Evolutionary conservation across 805 yeast genomes (phyloP).

Genomic region (Candida rishiriensis): DNA sequence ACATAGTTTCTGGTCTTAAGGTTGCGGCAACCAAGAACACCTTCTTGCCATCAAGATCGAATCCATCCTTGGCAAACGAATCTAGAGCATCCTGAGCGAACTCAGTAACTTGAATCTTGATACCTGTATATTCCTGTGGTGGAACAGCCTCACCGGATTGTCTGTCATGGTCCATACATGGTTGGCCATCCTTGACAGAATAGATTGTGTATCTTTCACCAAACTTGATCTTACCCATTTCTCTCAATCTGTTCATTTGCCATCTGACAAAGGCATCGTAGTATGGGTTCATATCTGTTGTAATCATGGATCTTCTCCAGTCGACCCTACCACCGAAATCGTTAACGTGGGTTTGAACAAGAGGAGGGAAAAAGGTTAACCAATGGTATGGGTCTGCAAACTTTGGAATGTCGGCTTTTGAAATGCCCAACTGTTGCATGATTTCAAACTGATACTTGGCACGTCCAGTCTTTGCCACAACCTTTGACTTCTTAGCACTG

Average conservation of each 20-base stretch:
- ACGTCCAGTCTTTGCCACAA: constrained; percentile 88
- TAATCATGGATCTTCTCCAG: constrained; percentile 95
- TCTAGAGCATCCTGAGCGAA: constrained; percentile 55
- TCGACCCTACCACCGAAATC: constrained; percentile 89
- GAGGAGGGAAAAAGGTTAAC: constrained; percentile 88
- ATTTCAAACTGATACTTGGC: constrained; percentile 94
- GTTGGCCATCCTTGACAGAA: constrained; percentile 97
- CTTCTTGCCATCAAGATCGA: constrained; percentile 51
- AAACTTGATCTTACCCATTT: constrained; percentile 85
- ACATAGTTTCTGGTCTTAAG: constrained; percentile 97
- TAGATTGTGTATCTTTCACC: constrained; percentile 98
- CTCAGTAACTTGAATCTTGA: constrained; percentile 73
- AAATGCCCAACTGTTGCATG: constrained; percentile 90
- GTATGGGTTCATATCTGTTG: constrained; percentile 93
- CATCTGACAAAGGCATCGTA: constrained; percentile 93
- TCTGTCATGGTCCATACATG: constrained; percentile 99
- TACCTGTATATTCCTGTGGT: constrained; percentile 94
- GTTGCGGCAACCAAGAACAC: constrained; percentile 92
- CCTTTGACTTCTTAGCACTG: constrained; percentile 89
- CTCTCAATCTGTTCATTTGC: constrained; percentile 90
- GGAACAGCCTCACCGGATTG: constrained; percentile 94
- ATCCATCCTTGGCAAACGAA: constrained; percentile 44
- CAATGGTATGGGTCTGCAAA: constrained; percentile 93
- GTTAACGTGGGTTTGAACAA: constrained; percentile 75
- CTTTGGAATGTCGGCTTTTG: constrained; percentile 74